phyloP scores from a whole-genome alignment of 2,329 filamentous ascomycete species.

The Furcasterigmium sp. region DNA sequence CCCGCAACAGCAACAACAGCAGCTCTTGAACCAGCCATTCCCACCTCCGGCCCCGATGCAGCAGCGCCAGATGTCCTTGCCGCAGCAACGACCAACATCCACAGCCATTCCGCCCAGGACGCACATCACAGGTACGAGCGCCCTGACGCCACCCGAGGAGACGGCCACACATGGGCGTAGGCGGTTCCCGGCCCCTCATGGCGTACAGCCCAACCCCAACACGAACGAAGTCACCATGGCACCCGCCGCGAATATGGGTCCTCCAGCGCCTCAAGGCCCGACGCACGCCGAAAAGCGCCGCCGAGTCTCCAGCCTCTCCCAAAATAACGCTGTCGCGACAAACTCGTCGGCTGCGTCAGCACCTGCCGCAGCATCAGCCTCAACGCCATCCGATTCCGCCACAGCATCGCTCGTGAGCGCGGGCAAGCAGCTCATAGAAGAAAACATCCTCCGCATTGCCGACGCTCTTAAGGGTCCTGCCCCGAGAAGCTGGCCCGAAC shows the following conservation, averaged over 20 bases:
- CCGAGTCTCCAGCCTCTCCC: conserved; percentile 22
- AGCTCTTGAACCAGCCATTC: conserved; percentile 9
- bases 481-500: conserved; percentile 48
- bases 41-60: not conserved
- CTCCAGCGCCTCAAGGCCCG: conserved; percentile 1
- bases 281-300: conserved; percentile 24
- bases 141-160: conserved; percentile 53
- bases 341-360: not conserved
- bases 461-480: conserved; percentile 33
- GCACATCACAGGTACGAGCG: conserved; percentile 33
- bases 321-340: conserved; percentile 4
- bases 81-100: conserved; percentile 22
- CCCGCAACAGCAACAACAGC: conserved; percentile 13
- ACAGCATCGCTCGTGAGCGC: conserved; percentile 14
- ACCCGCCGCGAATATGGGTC: conserved; percentile 10
- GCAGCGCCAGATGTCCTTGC: conserved; percentile 4
- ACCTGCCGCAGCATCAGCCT: conserved; percentile 16
- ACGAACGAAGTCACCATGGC: conserved; percentile 7
- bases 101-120: conserved; percentile 32
- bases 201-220: conserved; percentile 5
- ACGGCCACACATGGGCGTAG: conserved; percentile 37
- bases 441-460: conserved; percentile 24
- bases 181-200: conserved; percentile 21
- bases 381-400: conserved; percentile 22
- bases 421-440: conserved; percentile 24